phyloP scores from a whole-genome alignment of 371 early-diverging fungal genomes.

The Mucor ambiguus region DNA sequence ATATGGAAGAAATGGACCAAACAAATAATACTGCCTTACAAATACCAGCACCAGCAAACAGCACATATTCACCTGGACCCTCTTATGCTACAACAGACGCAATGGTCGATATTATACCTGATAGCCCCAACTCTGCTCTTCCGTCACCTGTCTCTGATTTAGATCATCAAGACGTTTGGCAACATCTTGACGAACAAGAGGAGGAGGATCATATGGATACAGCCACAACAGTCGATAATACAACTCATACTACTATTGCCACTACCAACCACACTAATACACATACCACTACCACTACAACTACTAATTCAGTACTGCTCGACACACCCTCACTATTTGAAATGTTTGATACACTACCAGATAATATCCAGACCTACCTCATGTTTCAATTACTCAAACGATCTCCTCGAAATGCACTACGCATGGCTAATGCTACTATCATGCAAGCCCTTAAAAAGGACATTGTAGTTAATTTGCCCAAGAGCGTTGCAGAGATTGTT shows the following conservation, averaged over 20 bases:
- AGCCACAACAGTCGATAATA: neutral
- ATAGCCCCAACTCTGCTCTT: conserved; percentile 39
- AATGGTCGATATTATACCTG: conserved; percentile 19
- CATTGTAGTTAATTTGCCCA: conserved; percentile 80
- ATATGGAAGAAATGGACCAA: conserved; percentile 1
- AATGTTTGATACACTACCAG: conserved; percentile 40
- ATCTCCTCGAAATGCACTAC: conserved; percentile 64
- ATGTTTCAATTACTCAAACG: conserved; percentile 47
- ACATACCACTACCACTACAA: conserved; percentile 5
- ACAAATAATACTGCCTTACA: conserved; percentile 5
- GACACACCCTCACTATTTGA: conserved; percentile 24
- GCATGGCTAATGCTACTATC: conserved; percentile 81
- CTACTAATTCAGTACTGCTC: neutral
- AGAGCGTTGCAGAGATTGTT: conserved; percentile 74
- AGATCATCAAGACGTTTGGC: conserved; percentile 13
- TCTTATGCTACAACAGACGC: conserved; percentile 10
- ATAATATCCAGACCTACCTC: conserved; percentile 36
- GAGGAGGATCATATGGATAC: neutral
- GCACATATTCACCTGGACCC: conserved; percentile 16
- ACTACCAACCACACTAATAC: neutral
- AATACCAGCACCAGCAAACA: conserved; percentile 4
- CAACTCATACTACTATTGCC: neutral
- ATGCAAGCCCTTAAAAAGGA: conserved; percentile 85
- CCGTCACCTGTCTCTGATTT: conserved; percentile 36
- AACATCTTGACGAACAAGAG: neutral